Evolutionary conservation across 2,329 filamentous ascomycete genomes (phyloP).

Genomic region (Karstenula rhodostoma): DNA sequence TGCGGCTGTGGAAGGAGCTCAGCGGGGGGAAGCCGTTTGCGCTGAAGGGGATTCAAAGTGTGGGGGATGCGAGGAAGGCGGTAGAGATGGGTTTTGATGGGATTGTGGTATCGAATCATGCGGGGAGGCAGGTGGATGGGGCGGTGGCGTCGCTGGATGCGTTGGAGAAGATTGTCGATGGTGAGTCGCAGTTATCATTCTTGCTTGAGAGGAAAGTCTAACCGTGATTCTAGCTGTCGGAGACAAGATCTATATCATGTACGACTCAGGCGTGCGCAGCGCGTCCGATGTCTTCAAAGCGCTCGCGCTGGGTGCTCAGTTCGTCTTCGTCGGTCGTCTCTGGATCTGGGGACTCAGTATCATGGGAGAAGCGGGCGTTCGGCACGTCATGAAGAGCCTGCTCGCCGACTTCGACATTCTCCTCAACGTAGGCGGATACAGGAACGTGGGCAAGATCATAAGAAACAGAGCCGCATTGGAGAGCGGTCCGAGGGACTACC

Average conservation of each 20-base stretch:
- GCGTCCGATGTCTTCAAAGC: slow-evolving; percentile 69
- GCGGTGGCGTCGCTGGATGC: slow-evolving; percentile 67
- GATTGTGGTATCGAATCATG: slow-evolving; percentile 76
- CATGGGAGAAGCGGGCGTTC: slow-evolving; percentile 67
- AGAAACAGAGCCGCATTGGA: slow-evolving; percentile 40
- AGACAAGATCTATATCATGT: slow-evolving; percentile 64
- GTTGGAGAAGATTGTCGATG: slow-evolving; percentile 65
- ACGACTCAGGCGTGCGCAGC: slow-evolving; percentile 66
- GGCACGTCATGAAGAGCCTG: slow-evolving; percentile 68
- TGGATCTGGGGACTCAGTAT: slow-evolving; percentile 69
- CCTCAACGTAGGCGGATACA: slow-evolving; percentile 66
- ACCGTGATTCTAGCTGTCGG: slow-evolving; percentile 53
- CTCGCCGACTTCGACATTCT: slow-evolving; percentile 70
- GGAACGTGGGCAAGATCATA: slow-evolving; percentile 62
- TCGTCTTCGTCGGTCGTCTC: slow-evolving; percentile 68
- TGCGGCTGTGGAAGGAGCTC: slow-evolving; percentile 64
- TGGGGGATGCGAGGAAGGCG: slow-evolving; percentile 68
- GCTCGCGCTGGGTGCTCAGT: slow-evolving; percentile 67
- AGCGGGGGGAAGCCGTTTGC: slow-evolving; percentile 65
- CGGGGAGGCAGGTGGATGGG: slow-evolving; percentile 71
- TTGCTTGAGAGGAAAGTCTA: not conserved
- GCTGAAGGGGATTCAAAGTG: slow-evolving; percentile 75
- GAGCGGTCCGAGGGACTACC: slow-evolving; percentile 33
- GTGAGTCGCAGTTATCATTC: slow-evolving; percentile 39
- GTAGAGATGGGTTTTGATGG: slow-evolving; percentile 69